Base-by-base conservation (phyloP, 176 grass and related monocot species). In the Juncus inflexus region DNA sequence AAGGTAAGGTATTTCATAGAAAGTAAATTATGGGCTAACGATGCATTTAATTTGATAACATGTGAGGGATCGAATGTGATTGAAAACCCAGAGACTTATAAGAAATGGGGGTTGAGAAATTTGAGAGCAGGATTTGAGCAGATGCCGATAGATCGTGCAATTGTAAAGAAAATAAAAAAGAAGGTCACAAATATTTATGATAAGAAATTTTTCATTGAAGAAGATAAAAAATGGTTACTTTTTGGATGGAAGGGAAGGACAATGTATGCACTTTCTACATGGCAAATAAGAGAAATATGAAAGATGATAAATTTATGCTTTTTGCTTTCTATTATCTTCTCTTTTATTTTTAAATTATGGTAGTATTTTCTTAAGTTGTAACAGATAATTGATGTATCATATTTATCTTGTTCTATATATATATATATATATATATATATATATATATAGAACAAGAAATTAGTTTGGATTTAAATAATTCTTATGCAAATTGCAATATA, bases 41-140 rank as follows among this genome's bases (percentile, higher is more conserved):
- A 79, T 42, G 51, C 63, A 39, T 58, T 79, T 50, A 79, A 79
- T 73, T 43, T 73, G 41, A 73, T 73, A 79, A 60, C 77, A 50
- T 79, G 77, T 19, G 77, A 79, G 40, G 77, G 67, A 5, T 42
- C 41, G 0, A 51, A 69, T 64, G 56, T 55, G 3, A 60, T 79
- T 15, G 77, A 79, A 60, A 79, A 60, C 12, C 77, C 77, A 0
- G 77, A 79, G 77, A 73, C 66, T 10, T 79, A 79, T 51, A 79
- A 79, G 67, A 67, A 73, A 52, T 79, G 77, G 77, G 67, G 73
- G 9, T 42, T 73, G 13, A 79, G 77, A 41, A 79, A 73, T 38
- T 12, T 79, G 52, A 40, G 77, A 15, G 77, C 77, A 10, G 60
- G 60, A 3, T 79, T 79, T 50, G 15, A 42, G 43, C 77, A 80